These are phyloP conservation scores for Cladosporium sp. DNA, from an alignment of 2,329 filamentous ascomycete species.

Conservation along the genomic window DNA sequence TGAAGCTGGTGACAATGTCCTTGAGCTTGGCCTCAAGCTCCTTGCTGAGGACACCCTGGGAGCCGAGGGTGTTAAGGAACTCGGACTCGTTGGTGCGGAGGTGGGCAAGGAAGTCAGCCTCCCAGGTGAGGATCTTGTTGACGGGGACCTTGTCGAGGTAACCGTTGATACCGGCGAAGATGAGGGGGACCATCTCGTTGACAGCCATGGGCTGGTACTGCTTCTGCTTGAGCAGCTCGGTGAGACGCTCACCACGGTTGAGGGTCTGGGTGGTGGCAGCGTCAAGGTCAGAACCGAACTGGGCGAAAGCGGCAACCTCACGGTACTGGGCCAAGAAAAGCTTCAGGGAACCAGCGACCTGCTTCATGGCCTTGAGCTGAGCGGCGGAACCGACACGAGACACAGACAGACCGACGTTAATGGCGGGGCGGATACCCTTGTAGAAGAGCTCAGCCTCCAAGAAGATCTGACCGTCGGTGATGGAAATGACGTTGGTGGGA, in stretches of 20 bases:
- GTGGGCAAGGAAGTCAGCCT: constrained; percentile 88
- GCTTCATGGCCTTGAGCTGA: constrained; percentile 99
- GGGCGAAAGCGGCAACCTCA: constrained; percentile 98
- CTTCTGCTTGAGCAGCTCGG: constrained; percentile 99
- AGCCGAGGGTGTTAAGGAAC: constrained; percentile 79
- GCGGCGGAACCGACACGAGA: constrained; percentile 99
- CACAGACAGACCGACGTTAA: constrained; percentile 99
- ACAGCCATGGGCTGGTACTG: constrained; percentile 98
- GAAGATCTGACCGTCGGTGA: constrained; percentile 99
- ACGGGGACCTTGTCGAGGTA: constrained; percentile 85
- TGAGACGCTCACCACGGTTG: constrained; percentile 95
- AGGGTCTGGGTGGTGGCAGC: constrained; percentile 98
- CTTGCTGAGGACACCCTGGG: constrained; percentile 95
- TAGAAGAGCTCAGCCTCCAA: constrained; percentile 99
- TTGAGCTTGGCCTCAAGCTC: constrained; percentile 79
- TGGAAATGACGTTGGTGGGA: constrained; percentile 99
- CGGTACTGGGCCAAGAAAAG: constrained; percentile 99
- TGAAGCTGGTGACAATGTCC: constrained; percentile 73
- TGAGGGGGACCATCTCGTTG: constrained; percentile 99
- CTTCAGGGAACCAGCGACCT: constrained; percentile 99
- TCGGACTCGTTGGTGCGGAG: constrained; percentile 86
- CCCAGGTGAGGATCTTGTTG: constrained; percentile 86
- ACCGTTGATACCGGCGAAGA: constrained; percentile 99
- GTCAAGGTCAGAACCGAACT: constrained; percentile 99
- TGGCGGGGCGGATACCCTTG: constrained; percentile 99